Evolutionary conservation across 805 yeast species (phyloP).

Genomic region (Yarrowia hollandica): DNA sequence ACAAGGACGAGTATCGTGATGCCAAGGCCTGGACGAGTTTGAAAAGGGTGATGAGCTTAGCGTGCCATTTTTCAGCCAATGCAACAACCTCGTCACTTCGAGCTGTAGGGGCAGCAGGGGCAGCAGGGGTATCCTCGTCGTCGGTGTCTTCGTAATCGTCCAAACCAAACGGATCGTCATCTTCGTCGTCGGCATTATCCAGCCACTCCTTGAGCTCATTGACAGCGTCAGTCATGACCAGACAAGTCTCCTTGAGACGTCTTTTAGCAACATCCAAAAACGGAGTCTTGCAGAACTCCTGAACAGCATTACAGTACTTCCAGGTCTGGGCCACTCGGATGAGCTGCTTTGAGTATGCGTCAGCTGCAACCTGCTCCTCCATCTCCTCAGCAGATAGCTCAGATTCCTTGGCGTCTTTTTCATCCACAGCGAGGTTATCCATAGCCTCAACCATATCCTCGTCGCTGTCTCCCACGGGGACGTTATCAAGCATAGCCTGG

Average conservation of each 20-base stretch:
- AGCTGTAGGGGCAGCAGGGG: neutral
- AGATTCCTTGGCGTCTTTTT: neutral
- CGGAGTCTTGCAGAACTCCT: constrained; percentile 11
- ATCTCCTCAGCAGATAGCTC: constrained; percentile 6
- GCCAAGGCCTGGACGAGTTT: constrained; percentile 26
- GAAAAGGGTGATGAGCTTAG: constrained; percentile 16
- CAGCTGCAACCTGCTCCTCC: neutral
- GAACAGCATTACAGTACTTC: constrained; percentile 21
- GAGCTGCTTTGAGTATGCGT: constrained; percentile 18
- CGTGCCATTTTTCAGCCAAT: constrained; percentile 21
- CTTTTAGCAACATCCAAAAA: constrained; percentile 19
- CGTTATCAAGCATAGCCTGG: constrained; percentile 4
- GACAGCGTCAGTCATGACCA: constrained; percentile 3
- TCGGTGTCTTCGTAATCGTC: constrained; percentile 25
- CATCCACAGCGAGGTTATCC: constrained; percentile 2
- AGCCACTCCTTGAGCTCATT: constrained; percentile 13
- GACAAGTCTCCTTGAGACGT: constrained; percentile 3
- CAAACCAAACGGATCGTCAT: constrained; percentile 13
- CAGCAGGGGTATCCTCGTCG: constrained; percentile 7
- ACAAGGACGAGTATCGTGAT: constrained; percentile 20
- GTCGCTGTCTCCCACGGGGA: constrained; percentile 23
- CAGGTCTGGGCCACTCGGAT: constrained; percentile 30
- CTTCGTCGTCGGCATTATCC: constrained; percentile 26
- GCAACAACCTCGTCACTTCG: constrained; percentile 1
- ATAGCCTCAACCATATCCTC: constrained; percentile 4